Conservation (phyloP, 1,139 yeast genomes). For the Kurtzmaniella quercitrusa region DNA sequence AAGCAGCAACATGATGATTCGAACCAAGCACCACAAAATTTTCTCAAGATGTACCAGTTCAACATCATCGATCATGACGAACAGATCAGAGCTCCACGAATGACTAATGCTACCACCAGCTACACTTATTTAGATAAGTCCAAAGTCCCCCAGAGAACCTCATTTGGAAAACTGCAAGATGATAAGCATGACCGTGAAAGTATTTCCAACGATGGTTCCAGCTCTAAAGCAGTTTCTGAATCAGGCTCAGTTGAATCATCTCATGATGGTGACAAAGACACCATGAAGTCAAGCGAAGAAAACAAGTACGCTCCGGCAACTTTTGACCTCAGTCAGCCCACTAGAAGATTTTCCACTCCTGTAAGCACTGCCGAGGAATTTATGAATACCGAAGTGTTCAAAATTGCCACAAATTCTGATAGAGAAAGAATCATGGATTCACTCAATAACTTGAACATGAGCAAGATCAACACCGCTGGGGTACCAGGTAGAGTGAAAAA, state of each 20-base stretch:
- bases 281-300: slow-evolving; percentile 2
- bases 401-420: background rate
- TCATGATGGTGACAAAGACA: slow-evolving; percentile 1
- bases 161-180: slow-evolving; percentile 1
- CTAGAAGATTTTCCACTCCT: slow-evolving; percentile 26
- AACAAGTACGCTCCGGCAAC: slow-evolving; percentile 34
- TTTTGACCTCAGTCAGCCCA: slow-evolving; percentile 36
- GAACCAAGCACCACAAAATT: background rate
- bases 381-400: background rate
- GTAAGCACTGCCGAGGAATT: slow-evolving; percentile 8
- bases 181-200: background rate
- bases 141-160: slow-evolving; percentile 7
- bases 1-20: slow-evolving; percentile 1
- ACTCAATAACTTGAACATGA: slow-evolving; percentile 18
- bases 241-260: background rate
- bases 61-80: slow-evolving; percentile 38
- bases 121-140: slow-evolving; percentile 18
- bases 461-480: slow-evolving; percentile 16
- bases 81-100: slow-evolving; percentile 43
- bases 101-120: slow-evolving; percentile 25
- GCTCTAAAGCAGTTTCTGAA: background rate
- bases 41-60: slow-evolving; percentile 1
- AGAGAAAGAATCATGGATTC: slow-evolving; percentile 16
- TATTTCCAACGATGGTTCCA: background rate
- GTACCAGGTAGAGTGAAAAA: slow-evolving; percentile 11